Base-by-base conservation (phyloP, 331 rosid genomes). In the Quercus lobata region DNA sequence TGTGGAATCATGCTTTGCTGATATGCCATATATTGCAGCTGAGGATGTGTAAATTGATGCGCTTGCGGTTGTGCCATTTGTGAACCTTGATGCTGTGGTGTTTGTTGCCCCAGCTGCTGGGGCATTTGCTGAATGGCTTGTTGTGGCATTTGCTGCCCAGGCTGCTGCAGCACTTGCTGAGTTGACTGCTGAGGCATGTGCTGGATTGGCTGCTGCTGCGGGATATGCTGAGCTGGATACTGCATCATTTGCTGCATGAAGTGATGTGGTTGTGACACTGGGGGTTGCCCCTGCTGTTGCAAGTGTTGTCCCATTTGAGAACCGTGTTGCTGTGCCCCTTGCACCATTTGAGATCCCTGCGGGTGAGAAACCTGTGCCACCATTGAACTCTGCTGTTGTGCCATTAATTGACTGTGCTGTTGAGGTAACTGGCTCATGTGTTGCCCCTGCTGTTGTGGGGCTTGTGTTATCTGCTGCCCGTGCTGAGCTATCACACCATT, bases 1-100 rank as follows among this genome's bases (percentile, higher is more conserved):
- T 86, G 81, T 35, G 94, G 61, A 78, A 15, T 78, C 83, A 80
- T 41, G 63, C 80, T 87, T 56, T 84, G 97, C 76, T 91, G 94
- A 87, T 92, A 96, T 19, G 91, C 60, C 92, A 86, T 85, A 75
- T 86, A 90, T 32, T 96, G 96, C 77, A 86, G n/a, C 80, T 88
- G 92, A 69, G 87, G 97, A 70, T 87, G 91, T 24, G 87, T 16
- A 77, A 80, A 91, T 18, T 90, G 97, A 69, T 82, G 94, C 1
- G 83, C 80, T 58, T 91, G 98, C 6, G 86, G 90, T 71, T 88
- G 97, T 18, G 63, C 81, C 72, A 79, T 55, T 49, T 87, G 91
- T 1, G 88, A 76, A 24, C 89, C 86, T 41, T 88, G 94, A 63
- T 83, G 87, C 77, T 83, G 98, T 16, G 87, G 73, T 5, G 75